Evolutionary conservation across 148 eudicot genomes (phyloP), one percentile per base, ranked within the genome.

Genomic region (Silene uniflora): DNA sequence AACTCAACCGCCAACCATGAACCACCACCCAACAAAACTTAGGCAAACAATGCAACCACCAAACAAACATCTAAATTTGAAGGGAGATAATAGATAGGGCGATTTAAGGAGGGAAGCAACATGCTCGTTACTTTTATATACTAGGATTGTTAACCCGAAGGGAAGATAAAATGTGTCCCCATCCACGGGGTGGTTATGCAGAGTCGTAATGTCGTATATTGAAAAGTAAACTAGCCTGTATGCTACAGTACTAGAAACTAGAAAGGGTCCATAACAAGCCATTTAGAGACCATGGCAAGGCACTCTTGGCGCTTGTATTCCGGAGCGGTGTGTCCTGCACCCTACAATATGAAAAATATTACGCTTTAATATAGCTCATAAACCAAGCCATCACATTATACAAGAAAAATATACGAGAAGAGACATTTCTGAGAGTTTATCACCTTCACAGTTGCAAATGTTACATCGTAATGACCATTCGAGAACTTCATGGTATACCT

Each of bases 311-410:
- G 90, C 60, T 83, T 89, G 54, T 83, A 82, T 44, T 85, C 90
- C 16, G 89, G 83, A 8, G 88, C 85, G 11, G 87, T 81, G 35
- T 89, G 92, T 68, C 92, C 92, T 22, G 74, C 92, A 65, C 92
- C 92, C 88, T 89, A 27, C 8, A 49, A 63, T 25, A 32, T 14
- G 44, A 21, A 64, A 3, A 69, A 18, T 19, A 39, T 24, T 25
- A 61, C 19, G 52, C 62, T 39, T 6, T 39, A 5, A 14, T 25
- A 59, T 65, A 24, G 6, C 42, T 59, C 58, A 10, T 68, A 23
- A 23, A 22, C 18, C 62, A 3, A 44, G 3, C 68, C 35, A 27
- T 0, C 3, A 32, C 0, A 65, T 29, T 8, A 10, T 18, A 65
- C 21, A 13, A 32, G 29, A 9, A 7, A 24, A 21, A 9, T 25